These are phyloP conservation scores for Salicornia ramosissima DNA, from an alignment of 148 eudicot species.

Conservation along the genomic window DNA sequence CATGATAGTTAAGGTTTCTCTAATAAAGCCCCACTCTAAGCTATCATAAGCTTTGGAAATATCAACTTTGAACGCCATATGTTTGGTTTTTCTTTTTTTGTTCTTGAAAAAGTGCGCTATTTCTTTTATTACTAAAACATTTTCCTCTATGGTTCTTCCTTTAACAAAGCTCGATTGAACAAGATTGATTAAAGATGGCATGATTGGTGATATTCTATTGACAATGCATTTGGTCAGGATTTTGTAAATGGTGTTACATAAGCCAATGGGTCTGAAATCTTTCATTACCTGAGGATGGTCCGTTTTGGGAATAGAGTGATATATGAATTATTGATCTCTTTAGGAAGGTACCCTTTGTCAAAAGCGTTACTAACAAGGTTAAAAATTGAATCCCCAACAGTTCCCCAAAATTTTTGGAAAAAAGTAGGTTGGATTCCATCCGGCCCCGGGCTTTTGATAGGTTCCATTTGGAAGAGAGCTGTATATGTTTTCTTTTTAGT, in stretches of 20 bases:
- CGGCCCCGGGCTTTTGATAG: not conserved
- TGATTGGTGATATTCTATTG: not conserved
- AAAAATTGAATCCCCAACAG: not conserved
- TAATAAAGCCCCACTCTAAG: not conserved
- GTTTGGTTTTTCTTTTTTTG: too few species aligned
- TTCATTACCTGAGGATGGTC: not conserved
- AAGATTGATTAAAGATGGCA: not conserved
- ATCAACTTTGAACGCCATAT: too few species aligned
- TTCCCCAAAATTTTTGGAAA: not conserved
- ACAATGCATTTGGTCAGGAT: not conserved
- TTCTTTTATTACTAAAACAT: too few species aligned
- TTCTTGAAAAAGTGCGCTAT: too few species aligned
- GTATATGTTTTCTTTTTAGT: too few species aligned
- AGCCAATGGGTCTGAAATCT: not conserved
- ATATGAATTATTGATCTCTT: not conserved
- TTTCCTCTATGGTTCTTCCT: too few species aligned
- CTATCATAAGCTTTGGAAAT: conserved; percentile 2
- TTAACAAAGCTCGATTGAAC: not conserved
- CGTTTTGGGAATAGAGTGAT: not conserved
- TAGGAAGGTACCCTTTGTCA: not conserved
- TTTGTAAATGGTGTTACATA: not conserved
- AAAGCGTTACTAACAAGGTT: not conserved
- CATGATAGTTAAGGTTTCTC: not conserved
- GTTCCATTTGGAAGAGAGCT: not conserved
- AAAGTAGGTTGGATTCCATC: not conserved